Conservation (phyloP, 208 protist species). For the Balamuthia mandrillaris region DNA sequence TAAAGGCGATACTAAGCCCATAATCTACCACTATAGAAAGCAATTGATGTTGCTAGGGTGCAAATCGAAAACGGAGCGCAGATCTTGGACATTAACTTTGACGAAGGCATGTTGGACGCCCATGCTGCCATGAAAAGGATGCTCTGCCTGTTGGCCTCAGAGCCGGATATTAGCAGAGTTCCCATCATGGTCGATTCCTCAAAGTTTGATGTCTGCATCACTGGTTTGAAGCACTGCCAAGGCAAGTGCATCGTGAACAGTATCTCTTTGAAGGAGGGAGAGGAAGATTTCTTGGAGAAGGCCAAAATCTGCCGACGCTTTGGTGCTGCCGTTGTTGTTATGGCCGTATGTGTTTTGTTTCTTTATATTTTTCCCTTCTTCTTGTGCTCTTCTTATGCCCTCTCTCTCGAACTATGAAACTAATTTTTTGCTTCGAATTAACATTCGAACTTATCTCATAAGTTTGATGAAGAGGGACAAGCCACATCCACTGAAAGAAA, state of each 20-base stretch:
- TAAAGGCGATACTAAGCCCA: neutral
- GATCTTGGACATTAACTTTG: slow-evolving; percentile 95
- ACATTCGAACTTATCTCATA: neutral
- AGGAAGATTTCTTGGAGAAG: slow-evolving; percentile 87
- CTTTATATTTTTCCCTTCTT: neutral
- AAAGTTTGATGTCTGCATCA: slow-evolving; percentile 88
- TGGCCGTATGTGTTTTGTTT: slow-evolving; percentile 41
- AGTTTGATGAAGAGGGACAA: slow-evolving; percentile 94
- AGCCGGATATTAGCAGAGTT: slow-evolving; percentile 57
- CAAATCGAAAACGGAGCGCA: slow-evolving; percentile 92
- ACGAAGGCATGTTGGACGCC: slow-evolving; percentile 92
- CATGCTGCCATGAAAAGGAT: slow-evolving; percentile 85
- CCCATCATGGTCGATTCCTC: slow-evolving; percentile 96
- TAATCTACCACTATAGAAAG: slow-evolving; percentile 41
- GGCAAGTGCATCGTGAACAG: slow-evolving; percentile 95
- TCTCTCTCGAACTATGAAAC: neutral
- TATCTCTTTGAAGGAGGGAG: slow-evolving; percentile 91
- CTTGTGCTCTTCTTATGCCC: neutral
- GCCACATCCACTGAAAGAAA: slow-evolving; percentile 82
- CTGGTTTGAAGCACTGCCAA: slow-evolving; percentile 87
- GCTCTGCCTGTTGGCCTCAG: slow-evolving; percentile 86
- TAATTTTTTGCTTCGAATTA: neutral
- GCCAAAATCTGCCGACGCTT: slow-evolving; percentile 83
- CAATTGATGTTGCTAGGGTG: slow-evolving; percentile 67
- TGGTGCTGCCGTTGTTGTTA: slow-evolving; percentile 83